These are phyloP conservation scores for Tylopilus rubrobrunneus DNA, from an alignment of 768 basidiomycete species.

Conservation along the genomic window DNA sequence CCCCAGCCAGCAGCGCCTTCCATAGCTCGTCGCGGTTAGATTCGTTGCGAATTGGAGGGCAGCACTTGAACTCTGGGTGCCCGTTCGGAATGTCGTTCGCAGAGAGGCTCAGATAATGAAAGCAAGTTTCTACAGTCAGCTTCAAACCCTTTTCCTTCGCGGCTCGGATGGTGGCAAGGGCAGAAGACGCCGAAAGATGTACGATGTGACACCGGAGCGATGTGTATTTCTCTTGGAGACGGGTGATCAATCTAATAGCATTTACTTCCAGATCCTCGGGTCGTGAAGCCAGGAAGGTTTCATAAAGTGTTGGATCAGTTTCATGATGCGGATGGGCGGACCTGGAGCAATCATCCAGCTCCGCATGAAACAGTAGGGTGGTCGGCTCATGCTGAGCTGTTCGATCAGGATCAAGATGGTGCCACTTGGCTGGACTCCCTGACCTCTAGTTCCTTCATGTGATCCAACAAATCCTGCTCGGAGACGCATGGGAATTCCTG, in stretches of 20 bases:
- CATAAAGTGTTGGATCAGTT: constrained; percentile 56
- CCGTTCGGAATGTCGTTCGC: constrained; percentile 71
- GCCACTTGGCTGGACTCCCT: neutral
- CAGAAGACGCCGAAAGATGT: constrained; percentile 84
- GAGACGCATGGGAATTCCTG: constrained; percentile 92
- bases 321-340: constrained; percentile 14
- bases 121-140: constrained; percentile 94
- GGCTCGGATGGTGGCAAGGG: constrained; percentile 70
- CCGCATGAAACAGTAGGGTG: constrained; percentile 89
- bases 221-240: constrained; percentile 59
- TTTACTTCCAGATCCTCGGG: constrained; percentile 75
- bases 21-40: constrained; percentile 74
- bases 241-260: constrained; percentile 76
- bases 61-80: constrained; percentile 90
- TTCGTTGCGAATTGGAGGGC: constrained; percentile 82
- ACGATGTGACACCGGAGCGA: constrained; percentile 87
- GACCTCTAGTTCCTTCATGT: constrained; percentile 78
- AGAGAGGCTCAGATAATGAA: constrained; percentile 87
- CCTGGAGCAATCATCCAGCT: constrained; percentile 49
- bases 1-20: constrained; percentile 75
- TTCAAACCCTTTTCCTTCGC: constrained; percentile 63
- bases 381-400: constrained; percentile 54
- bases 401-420: constrained; percentile 8
- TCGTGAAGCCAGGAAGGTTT: constrained; percentile 82
- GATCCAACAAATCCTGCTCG: constrained; percentile 58